Percentiles rank a stretch among this genome's conserved stretches.
Evolutionary conservation across 441 rosid species (phyloP).

Genomic region (Eugenia klotzschiana): DNA sequence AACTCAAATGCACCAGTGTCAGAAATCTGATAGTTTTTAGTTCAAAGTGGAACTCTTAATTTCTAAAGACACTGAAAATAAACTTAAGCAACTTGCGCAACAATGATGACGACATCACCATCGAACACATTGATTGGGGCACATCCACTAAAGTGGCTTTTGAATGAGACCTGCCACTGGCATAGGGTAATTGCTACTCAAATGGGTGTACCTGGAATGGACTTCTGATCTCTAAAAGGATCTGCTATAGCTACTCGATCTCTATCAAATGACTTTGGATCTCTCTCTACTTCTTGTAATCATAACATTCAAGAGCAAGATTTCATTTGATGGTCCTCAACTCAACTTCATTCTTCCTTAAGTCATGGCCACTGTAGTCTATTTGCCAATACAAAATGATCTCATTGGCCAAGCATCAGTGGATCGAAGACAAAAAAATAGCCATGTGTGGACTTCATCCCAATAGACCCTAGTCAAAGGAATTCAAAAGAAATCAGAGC

Average conservation of each 20-base stretch:
- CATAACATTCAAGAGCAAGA: neutral
- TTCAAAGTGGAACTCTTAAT: neutral
- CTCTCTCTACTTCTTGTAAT: neutral
- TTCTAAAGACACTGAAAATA: neutral
- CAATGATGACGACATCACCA: neutral
- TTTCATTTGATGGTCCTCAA: neutral
- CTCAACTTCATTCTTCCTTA: neutral
- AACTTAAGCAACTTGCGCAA: neutral
- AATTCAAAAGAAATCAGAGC: neutral
- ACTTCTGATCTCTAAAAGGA: neutral
- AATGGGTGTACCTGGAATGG: neutral
- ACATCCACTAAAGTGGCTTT: neutral
- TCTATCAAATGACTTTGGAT: neutral
- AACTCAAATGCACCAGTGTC: neutral
- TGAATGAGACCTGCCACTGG: neutral
- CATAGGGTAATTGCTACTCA: neutral
- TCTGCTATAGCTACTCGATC: neutral
- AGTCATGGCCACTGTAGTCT: neutral
- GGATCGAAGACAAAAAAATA: neutral
- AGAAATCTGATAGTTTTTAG: neutral
- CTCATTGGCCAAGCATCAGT: neutral
- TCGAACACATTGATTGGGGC: neutral
- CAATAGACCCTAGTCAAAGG: neutral
- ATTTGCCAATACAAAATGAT: neutral
- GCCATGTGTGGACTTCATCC: neutral